Evolutionary conservation across 176 grass and related monocot genomes (phyloP).

Genomic region (Secale cereale): DNA sequence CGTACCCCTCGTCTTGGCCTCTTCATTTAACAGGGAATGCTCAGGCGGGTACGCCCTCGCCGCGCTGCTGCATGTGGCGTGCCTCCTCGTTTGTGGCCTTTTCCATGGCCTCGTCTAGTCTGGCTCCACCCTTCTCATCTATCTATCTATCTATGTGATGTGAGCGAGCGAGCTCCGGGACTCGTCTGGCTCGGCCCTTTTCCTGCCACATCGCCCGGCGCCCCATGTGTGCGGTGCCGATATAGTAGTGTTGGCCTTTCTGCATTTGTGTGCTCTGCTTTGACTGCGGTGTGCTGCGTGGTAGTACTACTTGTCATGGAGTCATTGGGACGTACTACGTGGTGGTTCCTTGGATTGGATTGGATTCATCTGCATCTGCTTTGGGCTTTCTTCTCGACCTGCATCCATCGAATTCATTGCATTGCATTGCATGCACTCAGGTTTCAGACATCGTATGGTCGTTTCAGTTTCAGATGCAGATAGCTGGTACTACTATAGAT

Average conservation of each 20-base stretch:
- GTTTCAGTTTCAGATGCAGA: background rate
- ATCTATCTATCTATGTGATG: too few species aligned
- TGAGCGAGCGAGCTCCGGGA: background rate
- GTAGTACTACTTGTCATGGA: background rate
- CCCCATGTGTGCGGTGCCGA: constrained; percentile 6
- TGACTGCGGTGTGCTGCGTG: background rate
- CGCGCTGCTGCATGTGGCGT: background rate
- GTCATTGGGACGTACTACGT: background rate
- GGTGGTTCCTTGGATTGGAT: background rate
- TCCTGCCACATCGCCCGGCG: background rate
- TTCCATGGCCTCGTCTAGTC: background rate
- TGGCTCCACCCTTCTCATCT: background rate
- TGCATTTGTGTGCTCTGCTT: background rate
- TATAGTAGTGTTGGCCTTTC: background rate
- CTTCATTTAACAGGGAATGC: background rate
- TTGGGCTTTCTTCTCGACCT: background rate
- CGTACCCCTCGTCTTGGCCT: background rate
- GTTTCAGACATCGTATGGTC: background rate
- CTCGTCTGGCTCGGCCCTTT: background rate
- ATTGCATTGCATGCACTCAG: background rate
- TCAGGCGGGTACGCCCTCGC: background rate
- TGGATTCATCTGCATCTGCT: background rate
- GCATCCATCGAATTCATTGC: background rate
- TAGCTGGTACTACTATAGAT: background rate
- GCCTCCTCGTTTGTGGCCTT: background rate